Conservation (phyloP, 441 rosid genomes). For the Capsella rubella region DNA sequence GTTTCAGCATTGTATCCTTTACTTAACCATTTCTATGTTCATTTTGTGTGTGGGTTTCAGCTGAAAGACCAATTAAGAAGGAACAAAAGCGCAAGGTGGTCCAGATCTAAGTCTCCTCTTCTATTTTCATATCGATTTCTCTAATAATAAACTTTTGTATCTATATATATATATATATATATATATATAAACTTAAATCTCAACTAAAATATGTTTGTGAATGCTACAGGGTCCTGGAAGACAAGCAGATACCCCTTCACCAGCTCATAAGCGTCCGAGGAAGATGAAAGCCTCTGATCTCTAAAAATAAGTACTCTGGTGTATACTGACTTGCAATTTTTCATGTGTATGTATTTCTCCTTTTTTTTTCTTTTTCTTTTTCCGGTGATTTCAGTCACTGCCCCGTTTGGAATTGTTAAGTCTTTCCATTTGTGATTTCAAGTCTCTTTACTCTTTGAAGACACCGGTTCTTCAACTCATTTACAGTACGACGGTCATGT, state of each 20-base stretch:
- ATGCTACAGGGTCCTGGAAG: conserved; percentile 78
- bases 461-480: background rate
- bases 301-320: conserved; percentile 10
- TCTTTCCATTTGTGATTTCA: background rate
- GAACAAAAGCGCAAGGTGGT: no score
- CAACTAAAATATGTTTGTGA: conserved; percentile 26
- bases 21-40: no score
- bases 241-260: conserved; percentile 68
- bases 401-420: background rate
- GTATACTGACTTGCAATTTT: background rate
- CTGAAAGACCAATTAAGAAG: no score
- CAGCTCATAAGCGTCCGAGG: conserved; percentile 93
- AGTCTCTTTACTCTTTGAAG: background rate
- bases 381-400: background rate
- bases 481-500: background rate
- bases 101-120: conserved; percentile 6
- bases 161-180: no score
- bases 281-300: conserved; percentile 89
- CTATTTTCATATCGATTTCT: background rate
- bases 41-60: no score
- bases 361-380: background rate
- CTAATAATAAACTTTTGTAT: no score
- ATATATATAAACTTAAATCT: background rate
- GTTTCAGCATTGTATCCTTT: conserved; percentile 34
- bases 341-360: conserved; percentile 27